Conservation (phyloP, 805 yeast species). For the Vanderwaltozyma tropicalis region DNA sequence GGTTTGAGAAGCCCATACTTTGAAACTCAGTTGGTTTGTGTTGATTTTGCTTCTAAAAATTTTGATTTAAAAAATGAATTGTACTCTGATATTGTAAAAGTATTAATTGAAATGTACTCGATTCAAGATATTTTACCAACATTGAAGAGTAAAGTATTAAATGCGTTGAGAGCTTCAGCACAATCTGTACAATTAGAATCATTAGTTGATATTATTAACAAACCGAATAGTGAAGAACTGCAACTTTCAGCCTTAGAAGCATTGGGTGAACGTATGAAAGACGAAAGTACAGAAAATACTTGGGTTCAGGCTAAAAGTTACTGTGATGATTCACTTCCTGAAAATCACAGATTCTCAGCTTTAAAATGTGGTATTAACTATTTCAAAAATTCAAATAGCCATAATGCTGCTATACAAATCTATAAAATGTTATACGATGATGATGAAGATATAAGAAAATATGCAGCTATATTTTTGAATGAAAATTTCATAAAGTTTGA, state of each 20-base stretch:
- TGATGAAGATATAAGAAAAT: constrained; percentile 46
- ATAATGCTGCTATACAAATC: constrained; percentile 16
- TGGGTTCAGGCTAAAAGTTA: constrained; percentile 7
- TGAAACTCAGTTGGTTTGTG: constrained; percentile 37
- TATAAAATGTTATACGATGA: constrained; percentile 49
- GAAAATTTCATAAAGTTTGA: constrained; percentile 22
- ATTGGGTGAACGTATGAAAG: constrained; percentile 36
- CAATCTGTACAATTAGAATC: constrained; percentile 15
- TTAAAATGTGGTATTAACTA: constrained; percentile 15
- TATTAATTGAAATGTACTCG: constrained; percentile 19
- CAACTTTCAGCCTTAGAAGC: constrained; percentile 40
- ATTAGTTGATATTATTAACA: constrained; percentile 18
- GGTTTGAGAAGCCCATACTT: constrained; percentile 33
- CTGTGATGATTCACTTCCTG: constrained; percentile 17
- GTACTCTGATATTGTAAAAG: constrained; percentile 4
- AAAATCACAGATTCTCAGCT: constrained; percentile 17
- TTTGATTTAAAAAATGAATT: neutral
- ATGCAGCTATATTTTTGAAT: constrained; percentile 36
- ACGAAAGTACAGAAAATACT: constrained; percentile 5
- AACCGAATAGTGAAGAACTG: constrained; percentile 36
- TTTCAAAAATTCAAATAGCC: constrained; percentile 1
- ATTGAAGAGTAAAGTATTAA: constrained; percentile 35
- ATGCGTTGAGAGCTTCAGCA: constrained; percentile 21
- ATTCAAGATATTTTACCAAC: constrained; percentile 31
- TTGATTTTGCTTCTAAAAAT: constrained; percentile 24